These are phyloP conservation scores for Jasminum sambac DNA, from an alignment of 257 asterid genomes.

Conservation along the genomic window DNA sequence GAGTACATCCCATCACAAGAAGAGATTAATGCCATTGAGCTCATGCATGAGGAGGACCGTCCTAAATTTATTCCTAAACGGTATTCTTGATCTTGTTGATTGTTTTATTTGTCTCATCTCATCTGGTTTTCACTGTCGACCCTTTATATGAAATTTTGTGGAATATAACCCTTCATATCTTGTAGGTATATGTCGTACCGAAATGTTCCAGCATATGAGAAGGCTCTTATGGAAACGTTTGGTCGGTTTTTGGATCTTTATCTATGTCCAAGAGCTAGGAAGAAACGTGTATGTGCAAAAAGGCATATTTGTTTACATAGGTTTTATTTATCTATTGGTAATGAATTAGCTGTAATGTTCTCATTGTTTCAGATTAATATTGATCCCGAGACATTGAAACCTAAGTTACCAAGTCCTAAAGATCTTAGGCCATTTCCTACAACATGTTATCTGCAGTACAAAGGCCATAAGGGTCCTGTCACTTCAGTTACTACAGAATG, in stretches of 20 bases:
- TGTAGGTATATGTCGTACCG: no score
- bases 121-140: no score
- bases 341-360: slow-evolving; percentile 16
- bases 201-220: not conserved
- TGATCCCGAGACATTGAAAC: slow-evolving; percentile 94
- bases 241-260: slow-evolving; percentile 97
- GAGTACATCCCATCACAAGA: no score
- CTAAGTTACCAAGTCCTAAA: slow-evolving; percentile 89
- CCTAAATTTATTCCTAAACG: no score
- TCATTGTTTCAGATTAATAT: slow-evolving; percentile 67
- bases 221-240: slow-evolving; percentile 76
- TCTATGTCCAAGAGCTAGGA: slow-evolving; percentile 81
- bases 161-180: no score
- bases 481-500: slow-evolving; percentile 67
- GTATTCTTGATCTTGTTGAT: no score
- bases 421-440: slow-evolving; percentile 64
- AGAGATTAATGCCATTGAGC: no score
- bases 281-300: slow-evolving; percentile 72
- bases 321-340: no score
- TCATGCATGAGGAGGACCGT: no score
- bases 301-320: slow-evolving; percentile 10
- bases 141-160: no score
- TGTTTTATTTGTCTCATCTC: no score
- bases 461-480: slow-evolving; percentile 92
- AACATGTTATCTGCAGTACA: slow-evolving; percentile 88